phyloP scores from a whole-genome alignment of 345 rosid genomes.

The Cardamine occulta region DNA sequence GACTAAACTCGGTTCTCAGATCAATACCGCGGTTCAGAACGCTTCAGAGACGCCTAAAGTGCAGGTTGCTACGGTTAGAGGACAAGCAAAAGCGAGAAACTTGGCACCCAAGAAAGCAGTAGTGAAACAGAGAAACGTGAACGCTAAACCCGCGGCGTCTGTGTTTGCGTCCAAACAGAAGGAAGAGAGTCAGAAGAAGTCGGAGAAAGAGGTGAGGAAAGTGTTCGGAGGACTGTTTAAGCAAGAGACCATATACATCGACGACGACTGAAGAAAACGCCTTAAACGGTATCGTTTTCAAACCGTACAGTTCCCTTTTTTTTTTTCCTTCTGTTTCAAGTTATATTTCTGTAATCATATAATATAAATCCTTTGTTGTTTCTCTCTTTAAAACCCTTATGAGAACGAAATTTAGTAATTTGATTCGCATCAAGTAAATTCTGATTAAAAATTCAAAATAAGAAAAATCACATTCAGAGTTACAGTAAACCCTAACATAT shows the following conservation, averaged over 20 bases:
- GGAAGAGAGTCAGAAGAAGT: constrained; percentile 39
- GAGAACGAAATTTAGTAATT: background rate
- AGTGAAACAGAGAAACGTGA: constrained; percentile 47
- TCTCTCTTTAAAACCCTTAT: constrained; percentile 8
- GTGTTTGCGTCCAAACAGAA: constrained; percentile 46
- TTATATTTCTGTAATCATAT: constrained; percentile 34
- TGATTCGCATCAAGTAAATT: background rate
- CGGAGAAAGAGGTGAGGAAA: constrained; percentile 71
- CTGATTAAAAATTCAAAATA: background rate
- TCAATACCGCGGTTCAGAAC: constrained; percentile 57
- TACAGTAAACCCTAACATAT: background rate
- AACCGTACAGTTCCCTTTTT: constrained; percentile 28
- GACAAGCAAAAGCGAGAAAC: constrained; percentile 80
- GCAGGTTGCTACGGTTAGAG: constrained; percentile 85
- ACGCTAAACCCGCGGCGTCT: constrained; percentile 41
- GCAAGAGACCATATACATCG: constrained; percentile 90
- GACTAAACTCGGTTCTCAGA: constrained; percentile 71
- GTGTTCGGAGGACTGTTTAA: constrained; percentile 84
- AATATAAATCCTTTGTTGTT: constrained; percentile 19
- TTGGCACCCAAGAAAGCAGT: constrained; percentile 66
- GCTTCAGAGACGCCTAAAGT: constrained; percentile 50
- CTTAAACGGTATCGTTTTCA: background rate
- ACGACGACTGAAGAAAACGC: constrained; percentile 66
- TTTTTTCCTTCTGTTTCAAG: constrained; percentile 15
- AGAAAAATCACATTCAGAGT: background rate